Conservation (phyloP, 192 early-diverging fungal species). For the Cetraspora pellucida region DNA sequence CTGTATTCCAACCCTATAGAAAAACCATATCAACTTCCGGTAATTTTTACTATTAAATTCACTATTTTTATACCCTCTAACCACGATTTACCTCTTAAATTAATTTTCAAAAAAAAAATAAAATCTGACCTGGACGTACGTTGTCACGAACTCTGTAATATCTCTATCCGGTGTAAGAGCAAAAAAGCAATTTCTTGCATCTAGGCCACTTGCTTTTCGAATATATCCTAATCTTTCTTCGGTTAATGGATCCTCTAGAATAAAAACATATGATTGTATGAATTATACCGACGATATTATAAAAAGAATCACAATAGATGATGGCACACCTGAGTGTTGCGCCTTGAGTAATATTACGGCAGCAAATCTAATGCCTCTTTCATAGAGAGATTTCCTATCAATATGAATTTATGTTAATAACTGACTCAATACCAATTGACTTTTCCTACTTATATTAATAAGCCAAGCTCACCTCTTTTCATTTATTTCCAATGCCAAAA, state of each 20-base stretch:
- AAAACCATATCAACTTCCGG: no score
- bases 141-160: constrained; percentile 62
- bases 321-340: constrained; percentile 55
- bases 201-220: constrained; percentile 68
- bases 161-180: constrained; percentile 58
- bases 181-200: constrained; percentile 69
- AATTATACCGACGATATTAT: not conserved
- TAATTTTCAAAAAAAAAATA: not conserved
- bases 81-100: no score
- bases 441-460: not conserved
- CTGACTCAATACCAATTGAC: no score
- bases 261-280: not conserved
- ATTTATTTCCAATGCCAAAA: constrained; percentile 66
- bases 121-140: constrained; percentile 47
- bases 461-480: constrained; percentile 57
- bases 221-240: constrained; percentile 73
- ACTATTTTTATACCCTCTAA: no score
- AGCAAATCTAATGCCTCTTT: constrained; percentile 72
- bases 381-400: constrained; percentile 62
- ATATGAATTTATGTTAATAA: not conserved
- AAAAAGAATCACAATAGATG: not conserved
- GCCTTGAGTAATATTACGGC: constrained; percentile 66
- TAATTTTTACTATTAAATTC: no score
- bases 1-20: no score
- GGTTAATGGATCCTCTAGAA: constrained; percentile 61